Evolutionary conservation across 306 rosid species (phyloP), one percentile per base, ranked within the genome.

Genomic region (Begonia peltatifolia): DNA sequence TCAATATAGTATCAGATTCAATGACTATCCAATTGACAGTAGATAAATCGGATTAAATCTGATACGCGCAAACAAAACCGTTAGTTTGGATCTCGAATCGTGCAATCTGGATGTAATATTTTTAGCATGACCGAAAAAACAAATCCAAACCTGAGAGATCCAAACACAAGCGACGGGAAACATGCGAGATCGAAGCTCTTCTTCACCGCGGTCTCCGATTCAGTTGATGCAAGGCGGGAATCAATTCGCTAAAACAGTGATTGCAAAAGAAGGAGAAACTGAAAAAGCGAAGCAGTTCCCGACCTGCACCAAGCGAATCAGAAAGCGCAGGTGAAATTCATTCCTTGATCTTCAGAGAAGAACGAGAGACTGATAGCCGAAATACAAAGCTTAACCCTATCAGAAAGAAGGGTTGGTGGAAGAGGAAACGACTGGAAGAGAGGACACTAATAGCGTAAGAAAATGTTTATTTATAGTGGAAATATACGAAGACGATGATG

Each of bases 261-360:
- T 12, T 11, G 20, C 5, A 17, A 57, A 46, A 7, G 0, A 6
- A 23, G 12, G 23, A 30, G 9, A 30, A 0, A 5, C 12, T 13
- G 13, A 10, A 14, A 22, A 51, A 46, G 67, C 59, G 71, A 68
- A 76, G 61, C 74, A 68, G 97, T 80, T 89, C 97, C 97, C 97
- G 97, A 89, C 95, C 97, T 89, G 97, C 97, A 89, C 97, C 97
- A 89, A 89, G 97, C 97, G 97, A 89, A 89, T 82, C 76, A 82
- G 97, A 89, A 83, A 72, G 70, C 75, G 94, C 90, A 71, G 71
- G 85, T 69, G 78, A 79, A 7, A 30, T 30, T 30, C 38, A 7
- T 30, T 30, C 38, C 38, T 4, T 30, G 38, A 25, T 25, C 6
- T 25, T 3, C 35, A 25, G 35, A 25, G 35, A 25, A 25, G 35